A percentile compares a stretch with the other conserved stretches of the same genome.
These are phyloP conservation scores for sunflower (Helianthus annuus) DNA, from an alignment of 129 eudicot genomes.

Conservation along the genomic window DNA sequence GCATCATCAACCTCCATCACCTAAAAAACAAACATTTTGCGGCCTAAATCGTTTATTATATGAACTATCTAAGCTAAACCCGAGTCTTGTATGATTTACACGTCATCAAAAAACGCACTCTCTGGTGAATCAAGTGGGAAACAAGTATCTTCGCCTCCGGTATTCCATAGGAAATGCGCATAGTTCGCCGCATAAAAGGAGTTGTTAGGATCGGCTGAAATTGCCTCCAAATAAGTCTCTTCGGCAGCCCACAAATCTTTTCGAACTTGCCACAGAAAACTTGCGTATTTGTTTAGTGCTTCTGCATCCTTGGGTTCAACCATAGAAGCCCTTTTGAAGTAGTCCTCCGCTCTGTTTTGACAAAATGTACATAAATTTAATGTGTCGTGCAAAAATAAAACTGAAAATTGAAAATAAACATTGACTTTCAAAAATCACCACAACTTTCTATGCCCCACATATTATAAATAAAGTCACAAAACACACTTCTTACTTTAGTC, in stretches of 20 bases:
- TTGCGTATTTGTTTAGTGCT: constrained; percentile 77
- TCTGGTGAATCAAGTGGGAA: constrained; percentile 59
- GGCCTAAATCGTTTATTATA: constrained; percentile 14
- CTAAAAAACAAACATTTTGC: neutral
- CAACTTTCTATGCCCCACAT: too few species aligned
- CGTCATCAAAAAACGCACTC: neutral
- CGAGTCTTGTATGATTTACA: constrained; percentile 13
- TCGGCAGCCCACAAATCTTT: constrained; percentile 93
- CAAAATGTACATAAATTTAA: neutral
- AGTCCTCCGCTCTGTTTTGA: constrained; percentile 72
- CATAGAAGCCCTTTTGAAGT: constrained; percentile 70
- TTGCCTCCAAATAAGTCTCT: constrained; percentile 85
- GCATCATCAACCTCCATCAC: constrained; percentile 15
- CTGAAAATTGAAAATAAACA: too few species aligned
- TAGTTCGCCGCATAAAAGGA: constrained; percentile 78
- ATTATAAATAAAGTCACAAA: too few species aligned
- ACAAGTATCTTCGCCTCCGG: constrained; percentile 95
- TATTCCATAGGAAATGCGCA: constrained; percentile 86
- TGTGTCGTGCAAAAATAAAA: constrained; percentile 5
- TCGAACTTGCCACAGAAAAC: constrained; percentile 71
- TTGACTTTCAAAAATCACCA: too few species aligned
- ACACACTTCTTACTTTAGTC: too few species aligned
- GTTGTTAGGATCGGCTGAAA: constrained; percentile 73
- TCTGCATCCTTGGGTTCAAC: constrained; percentile 94
- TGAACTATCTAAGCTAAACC: constrained; percentile 24